phyloP scores from a whole-genome alignment of 345 rosid species.

The Adansonia digitata region DNA sequence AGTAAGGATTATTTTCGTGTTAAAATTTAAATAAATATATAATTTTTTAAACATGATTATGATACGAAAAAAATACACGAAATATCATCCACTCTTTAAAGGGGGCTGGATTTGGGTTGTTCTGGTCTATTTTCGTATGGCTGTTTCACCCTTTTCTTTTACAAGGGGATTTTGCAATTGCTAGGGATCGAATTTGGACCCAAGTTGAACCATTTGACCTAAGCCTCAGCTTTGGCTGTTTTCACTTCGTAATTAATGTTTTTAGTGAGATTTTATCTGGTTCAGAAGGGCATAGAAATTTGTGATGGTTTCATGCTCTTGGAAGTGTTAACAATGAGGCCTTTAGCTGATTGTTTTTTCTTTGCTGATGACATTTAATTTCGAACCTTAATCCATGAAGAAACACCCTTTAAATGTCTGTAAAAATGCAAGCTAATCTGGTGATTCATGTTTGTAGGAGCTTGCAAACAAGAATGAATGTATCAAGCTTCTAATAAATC shows the following conservation, averaged over 20 bases:
- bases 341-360: background rate
- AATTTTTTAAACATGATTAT: no score
- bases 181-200: no score
- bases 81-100: background rate
- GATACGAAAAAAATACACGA: no score
- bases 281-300: background rate
- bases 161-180: no score
- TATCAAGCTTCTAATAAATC: conserved; percentile 73
- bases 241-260: background rate
- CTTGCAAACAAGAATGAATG: conserved; percentile 61
- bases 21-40: no score
- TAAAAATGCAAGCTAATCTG: background rate
- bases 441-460: conserved; percentile 41
- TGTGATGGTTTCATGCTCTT: background rate
- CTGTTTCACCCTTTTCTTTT: no score
- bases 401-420: background rate
- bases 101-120: background rate
- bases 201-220: no score
- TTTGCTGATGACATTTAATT: background rate
- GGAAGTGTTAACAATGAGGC: background rate
- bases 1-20: no score
- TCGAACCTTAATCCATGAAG: background rate
- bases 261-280: background rate
- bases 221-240: background rate
- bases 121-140: background rate